Percentiles rank a stretch among this genome's conserved stretches.
These are phyloP conservation scores for Crotalaria pallida DNA, from an alignment of 306 rosid genomes.

Conservation along the genomic window DNA sequence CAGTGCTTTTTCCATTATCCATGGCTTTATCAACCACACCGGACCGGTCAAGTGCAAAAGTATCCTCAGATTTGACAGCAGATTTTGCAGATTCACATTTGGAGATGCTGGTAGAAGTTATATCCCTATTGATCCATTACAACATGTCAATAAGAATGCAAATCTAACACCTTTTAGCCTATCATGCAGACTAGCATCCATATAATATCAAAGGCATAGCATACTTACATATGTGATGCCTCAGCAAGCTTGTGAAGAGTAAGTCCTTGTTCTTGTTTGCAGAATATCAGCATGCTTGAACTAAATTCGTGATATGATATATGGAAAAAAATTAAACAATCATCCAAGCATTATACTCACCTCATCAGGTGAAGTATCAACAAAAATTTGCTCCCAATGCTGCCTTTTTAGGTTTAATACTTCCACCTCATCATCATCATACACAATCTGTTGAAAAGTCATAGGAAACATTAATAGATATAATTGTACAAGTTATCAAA, in stretches of 20 bases:
- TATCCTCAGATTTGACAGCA: conserved; percentile 12
- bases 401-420: conserved; percentile 50
- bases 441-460: conserved; percentile 40
- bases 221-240: conserved; percentile 50
- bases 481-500: not conserved
- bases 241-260: conserved; percentile 33
- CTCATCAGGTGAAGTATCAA: conserved; percentile 21
- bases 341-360: conserved; percentile 32
- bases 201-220: not conserved
- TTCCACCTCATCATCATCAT: conserved; percentile 62
- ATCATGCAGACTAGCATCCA: conserved; percentile 12
- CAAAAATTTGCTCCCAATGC: conserved; percentile 40
- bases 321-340: not conserved
- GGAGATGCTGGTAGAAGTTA: conserved; percentile 18
- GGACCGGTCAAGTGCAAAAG: conserved; percentile 5
- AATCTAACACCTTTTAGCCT: not conserved
- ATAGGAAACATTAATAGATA: conserved; percentile 2
- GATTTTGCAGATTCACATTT: conserved; percentile 5
- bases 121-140: conserved; percentile 19
- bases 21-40: too few relatives aligned
- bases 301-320: not conserved
- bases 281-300: conserved; percentile 1
- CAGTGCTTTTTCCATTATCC: not conserved
- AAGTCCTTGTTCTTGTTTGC: conserved; percentile 37
- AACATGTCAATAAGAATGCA: conserved; percentile 1